phyloP scores from a whole-genome alignment of 192 early-diverging fungal species.

The Funneliformis mosseae region DNA sequence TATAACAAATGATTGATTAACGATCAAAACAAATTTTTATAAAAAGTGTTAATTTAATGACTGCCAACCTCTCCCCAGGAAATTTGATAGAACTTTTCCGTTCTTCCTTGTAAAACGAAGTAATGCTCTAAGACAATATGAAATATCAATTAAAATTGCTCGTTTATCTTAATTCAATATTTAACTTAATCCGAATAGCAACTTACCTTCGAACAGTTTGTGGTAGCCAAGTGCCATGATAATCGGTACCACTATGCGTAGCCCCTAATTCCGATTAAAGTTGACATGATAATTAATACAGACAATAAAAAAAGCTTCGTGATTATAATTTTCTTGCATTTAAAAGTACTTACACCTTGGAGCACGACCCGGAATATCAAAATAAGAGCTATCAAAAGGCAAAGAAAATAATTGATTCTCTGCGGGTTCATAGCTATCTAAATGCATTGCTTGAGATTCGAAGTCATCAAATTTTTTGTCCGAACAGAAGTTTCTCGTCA shows the following conservation, averaged over 20 bases:
- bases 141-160: neutral
- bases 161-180: neutral
- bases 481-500: slow-evolving; percentile 59
- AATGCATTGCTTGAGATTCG: slow-evolving; percentile 48
- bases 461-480: slow-evolving; percentile 53
- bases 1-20: slow-evolving; percentile 16
- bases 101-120: slow-evolving; percentile 75
- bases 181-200: neutral
- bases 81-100: slow-evolving; percentile 86
- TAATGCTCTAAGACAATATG: slow-evolving; percentile 53
- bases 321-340: too few species aligned
- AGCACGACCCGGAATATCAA: slow-evolving; percentile 88
- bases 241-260: slow-evolving; percentile 90
- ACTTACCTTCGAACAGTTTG: slow-evolving; percentile 75
- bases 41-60: neutral
- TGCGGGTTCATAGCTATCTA: slow-evolving; percentile 65
- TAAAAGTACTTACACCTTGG: slow-evolving; percentile 65
- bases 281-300: neutral
- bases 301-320: too few species aligned
- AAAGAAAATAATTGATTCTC: slow-evolving; percentile 75
- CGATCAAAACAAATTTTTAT: neutral
- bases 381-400: slow-evolving; percentile 79
- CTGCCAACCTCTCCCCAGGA: slow-evolving; percentile 77
- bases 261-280: slow-evolving; percentile 48
- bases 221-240: slow-evolving; percentile 94